Percentiles rank a stretch among this genome's conserved stretches.
phyloP scores from a whole-genome alignment of 2,329 filamentous ascomycete species.

The Nannizzia gypsea region DNA sequence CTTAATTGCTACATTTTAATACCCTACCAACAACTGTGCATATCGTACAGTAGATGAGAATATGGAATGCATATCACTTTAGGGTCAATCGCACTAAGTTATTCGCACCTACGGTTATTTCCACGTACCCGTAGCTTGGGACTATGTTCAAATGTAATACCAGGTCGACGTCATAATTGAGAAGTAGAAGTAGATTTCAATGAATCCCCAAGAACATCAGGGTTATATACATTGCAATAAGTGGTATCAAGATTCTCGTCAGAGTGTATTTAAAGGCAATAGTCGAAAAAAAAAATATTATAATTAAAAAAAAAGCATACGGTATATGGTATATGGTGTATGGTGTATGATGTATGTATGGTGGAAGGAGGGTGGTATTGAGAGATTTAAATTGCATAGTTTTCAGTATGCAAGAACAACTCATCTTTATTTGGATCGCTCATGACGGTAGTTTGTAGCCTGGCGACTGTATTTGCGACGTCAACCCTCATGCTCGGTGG shows the following conservation, averaged over 20 bases:
- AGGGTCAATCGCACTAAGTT: no score
- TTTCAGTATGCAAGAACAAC: constrained; percentile 89
- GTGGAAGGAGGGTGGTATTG: neutral
- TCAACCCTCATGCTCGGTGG: constrained; percentile 77
- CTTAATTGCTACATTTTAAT: neutral
- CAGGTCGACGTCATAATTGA: neutral
- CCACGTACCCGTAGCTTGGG: no score
- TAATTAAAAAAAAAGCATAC: neutral
- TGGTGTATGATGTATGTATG: neutral
- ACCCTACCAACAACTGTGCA: neutral
- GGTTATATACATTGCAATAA: neutral
- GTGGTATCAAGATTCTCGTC: constrained; percentile 3
- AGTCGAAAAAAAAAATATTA: neutral
- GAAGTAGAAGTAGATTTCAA: neutral
- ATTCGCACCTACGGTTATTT: no score
- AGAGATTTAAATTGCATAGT: constrained; percentile 66
- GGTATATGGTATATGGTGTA: no score
- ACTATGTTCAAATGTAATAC: neutral
- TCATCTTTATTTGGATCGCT: constrained; percentile 67
- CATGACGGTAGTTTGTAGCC: constrained; percentile 73
- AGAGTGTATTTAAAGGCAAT: neutral
- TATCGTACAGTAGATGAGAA: neutral
- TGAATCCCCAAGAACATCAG: neutral
- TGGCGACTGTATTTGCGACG: constrained; percentile 73
- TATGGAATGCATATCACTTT: neutral